Base-by-base conservation (phyloP, 75 land plant species). In the Sequoia sempervirens region DNA sequence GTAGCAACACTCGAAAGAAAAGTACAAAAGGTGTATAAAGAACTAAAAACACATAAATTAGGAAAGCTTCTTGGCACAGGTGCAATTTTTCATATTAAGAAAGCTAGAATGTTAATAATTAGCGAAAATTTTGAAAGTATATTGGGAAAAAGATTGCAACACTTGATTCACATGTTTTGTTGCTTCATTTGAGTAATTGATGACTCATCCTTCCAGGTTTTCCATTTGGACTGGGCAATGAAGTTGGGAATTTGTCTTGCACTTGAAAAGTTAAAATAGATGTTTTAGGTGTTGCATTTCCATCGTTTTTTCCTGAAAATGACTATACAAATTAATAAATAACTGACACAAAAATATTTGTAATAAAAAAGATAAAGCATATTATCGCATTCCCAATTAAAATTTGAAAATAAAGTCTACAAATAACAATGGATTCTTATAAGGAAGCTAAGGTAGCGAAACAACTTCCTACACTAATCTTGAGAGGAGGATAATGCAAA, bases 211-310 rank as follows among this genome's bases (percentile, higher is more conserved):
- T 93, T 54, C 96, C 95, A 53, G 96, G 93, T 82, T 96, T 96
- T 81, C 87, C 83, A 82, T 89, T 94, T 52, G 98, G 96, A 83
- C 93, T 93, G 0, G 96, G 91, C 82, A 93, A 83, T 28, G 93
- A 87, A 85, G 87, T 86, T 13, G 94, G 90, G 84, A 94, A 93
- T 75, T 96, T 97, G 81, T 95, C 97, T 90, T 96, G 95, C 78
- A 96, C 93, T 8, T 92, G 88, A 54, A 85, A 83, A 4, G 91
- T 91, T 26, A 93, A 86, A 47, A 88, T 84, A 1, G 89, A 87
- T 36, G 86, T 87, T 43, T 94, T 92, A 1, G 95, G 92, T 23
- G 94, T 91, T n/a, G n/a, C n/a, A n/a, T n/a, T n/a, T n/a, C n/a
- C n/a, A n/a, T n/a, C n/a, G n/a, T n/a, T n/a, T n/a, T n/a, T n/a